Evolutionary conservation across 139 green algal genomes (phyloP), one percentile per base, ranked within the genome.

Genomic region (Marvania coccoides): DNA sequence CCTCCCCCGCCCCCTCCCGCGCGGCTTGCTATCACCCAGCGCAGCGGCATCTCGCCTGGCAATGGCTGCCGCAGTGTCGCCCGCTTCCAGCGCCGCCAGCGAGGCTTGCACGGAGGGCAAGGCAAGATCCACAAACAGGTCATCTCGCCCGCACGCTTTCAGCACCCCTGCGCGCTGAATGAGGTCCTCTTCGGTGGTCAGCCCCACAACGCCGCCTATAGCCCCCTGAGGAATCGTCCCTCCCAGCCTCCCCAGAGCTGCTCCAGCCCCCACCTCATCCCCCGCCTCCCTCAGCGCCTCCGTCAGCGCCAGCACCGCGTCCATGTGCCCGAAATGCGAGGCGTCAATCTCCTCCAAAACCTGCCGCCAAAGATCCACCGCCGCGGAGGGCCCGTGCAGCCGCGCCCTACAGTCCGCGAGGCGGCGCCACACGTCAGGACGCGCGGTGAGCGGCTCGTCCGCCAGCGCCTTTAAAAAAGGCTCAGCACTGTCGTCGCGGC

Each of bases 221-320:
- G 12, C 35, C 9, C 12, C 9, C 19, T 9, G 9, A 28, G 35
- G 35, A 58, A 24, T 19, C 10, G 14, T 10, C 28, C 19, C 37
- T 10, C 4, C 4, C 37, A 56, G 15, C 29, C 12, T 14, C 15
- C 28, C 35, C 28, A 46, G 5, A 6, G 5, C 37, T 42, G 45
- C 47, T 33, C 64, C 29, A 31, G 42, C 66, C 23, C 77, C 59
- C 10, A 53, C 63, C 74, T 94, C 79, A 65, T 98, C 35, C 4
- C 81, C 77, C 53, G 98, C 61, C 55, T 96, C 83, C 2, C 54
- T 34, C 70, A 96, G 97, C 29, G 96, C 42, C 38, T 73, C 71
- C 71, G 97, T 96, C 59, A 98, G 78, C 34, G 70, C 72, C 29
- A 83, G 74, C 30, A 95, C 82, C 10, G 72, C 63, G 10, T 75